Evolutionary conservation across 2,329 filamentous ascomycete genomes (phyloP), one percentile per base, ranked within the genome.

Genomic region (Teratosphaeria zuluensis): DNA sequence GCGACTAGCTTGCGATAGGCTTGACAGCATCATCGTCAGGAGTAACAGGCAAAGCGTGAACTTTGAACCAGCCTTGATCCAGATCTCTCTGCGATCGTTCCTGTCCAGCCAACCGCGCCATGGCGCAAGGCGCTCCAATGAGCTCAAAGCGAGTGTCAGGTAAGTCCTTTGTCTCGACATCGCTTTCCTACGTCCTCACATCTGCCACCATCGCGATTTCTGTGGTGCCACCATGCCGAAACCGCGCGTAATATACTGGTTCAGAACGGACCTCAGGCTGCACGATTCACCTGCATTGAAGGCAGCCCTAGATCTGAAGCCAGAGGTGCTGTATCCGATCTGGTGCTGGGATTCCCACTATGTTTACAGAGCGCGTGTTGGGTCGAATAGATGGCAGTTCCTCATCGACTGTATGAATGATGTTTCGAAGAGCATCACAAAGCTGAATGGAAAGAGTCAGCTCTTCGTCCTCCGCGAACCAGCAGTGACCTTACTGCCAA

Each of bases 341-440:
- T 92, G 88, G 79, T 89, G 85, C 1, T 92, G 87, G 86, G 87
- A 90, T 69, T 87, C 87, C 19, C 86, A 91, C 70, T 91, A 91
- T 69, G 86, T 91, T 30, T 90, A 90, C 69, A 80, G 80, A 33
- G 83, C 85, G 0, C 80, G 87, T 59, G 87, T 86, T 4, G 86
- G 86, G 0, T 76, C 83, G 8, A 92, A 92, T 66, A 78, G 88
- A 64, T 91, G 87, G 85, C 84, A 89, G 65, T 91, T 86, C 67
- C 72, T 90, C 76, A 78, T 90, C 28, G 88, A 91, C 69, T 90
- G 87, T 66, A 87, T 90, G 67, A 81, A 80, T 63, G 85, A 89
- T 67, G 77, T 91, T 4, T 90, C 86, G 0, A 70, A 75, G 6
- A 84, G 83, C 51, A 85, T 91, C 67, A 83, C 80, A 19, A 83